Percentiles rank a stretch among this genome's conserved stretches.
Evolutionary conservation across 1,284 basidiomycete genomes (phyloP).

Genomic region (Ceratobasidium papillatum): DNA sequence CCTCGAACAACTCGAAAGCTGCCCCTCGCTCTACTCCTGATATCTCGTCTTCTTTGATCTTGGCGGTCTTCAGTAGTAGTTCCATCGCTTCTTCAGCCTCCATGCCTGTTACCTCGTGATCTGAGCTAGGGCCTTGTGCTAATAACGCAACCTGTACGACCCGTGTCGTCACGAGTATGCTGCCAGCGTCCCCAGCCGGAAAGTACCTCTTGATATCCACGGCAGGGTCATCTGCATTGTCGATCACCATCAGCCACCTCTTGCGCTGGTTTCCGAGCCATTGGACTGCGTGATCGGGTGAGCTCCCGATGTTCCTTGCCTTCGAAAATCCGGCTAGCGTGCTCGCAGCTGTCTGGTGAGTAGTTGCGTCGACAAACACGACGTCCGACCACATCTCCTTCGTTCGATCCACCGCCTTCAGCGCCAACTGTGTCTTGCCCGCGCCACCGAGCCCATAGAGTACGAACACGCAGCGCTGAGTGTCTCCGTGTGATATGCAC

Average conservation of each 20-base stretch:
- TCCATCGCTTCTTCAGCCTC: background rate
- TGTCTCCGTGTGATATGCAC: too few relatives aligned
- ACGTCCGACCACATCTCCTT: too few relatives aligned
- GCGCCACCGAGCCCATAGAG: too few relatives aligned
- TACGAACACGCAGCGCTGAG: too few relatives aligned
- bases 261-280: background rate
- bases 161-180: background rate
- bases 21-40: too few relatives aligned
- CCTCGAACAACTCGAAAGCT: too few relatives aligned
- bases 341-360: too few relatives aligned
- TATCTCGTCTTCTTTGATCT: background rate
- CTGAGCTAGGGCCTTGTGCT: background rate
- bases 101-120: background rate
- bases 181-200: background rate
- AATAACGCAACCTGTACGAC: background rate
- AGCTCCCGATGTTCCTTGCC: background rate
- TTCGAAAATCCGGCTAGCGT: background rate
- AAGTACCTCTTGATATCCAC: background rate
- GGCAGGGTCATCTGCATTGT: background rate
- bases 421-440: too few relatives aligned
- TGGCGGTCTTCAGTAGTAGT: background rate
- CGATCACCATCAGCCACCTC: too few relatives aligned
- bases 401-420: too few relatives aligned
- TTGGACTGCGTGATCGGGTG: background rate
- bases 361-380: too few relatives aligned